Evolutionary conservation across 2,329 filamentous ascomycete genomes (phyloP).

Genomic region (Macroventuria anomochaeta): DNA sequence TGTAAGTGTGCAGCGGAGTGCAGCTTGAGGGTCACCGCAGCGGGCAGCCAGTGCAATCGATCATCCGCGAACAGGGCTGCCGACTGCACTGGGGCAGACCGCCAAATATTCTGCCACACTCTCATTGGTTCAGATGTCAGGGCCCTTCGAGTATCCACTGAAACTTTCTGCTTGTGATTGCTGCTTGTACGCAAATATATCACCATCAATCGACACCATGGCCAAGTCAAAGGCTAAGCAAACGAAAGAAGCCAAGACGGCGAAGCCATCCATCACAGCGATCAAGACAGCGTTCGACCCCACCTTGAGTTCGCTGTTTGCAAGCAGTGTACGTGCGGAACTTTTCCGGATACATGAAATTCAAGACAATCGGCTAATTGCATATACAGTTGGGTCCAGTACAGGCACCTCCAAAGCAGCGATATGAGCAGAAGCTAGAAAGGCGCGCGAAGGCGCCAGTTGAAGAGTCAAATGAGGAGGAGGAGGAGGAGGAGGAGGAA

Average conservation of each 20-base stretch:
- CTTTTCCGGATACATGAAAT: slow-evolving; percentile 1
- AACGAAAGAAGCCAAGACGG: slow-evolving; percentile 20
- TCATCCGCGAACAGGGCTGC: too few species aligned
- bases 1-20: slow-evolving; percentile 15
- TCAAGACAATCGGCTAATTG: slow-evolving; percentile 20
- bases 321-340: slow-evolving; percentile 46
- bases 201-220: slow-evolving; percentile 30
- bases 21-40: slow-evolving; percentile 13
- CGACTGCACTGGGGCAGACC: slow-evolving; percentile 5
- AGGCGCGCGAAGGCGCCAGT: slow-evolving; percentile 23
- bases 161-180: slow-evolving; percentile 38
- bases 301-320: slow-evolving; percentile 56
- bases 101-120: slow-evolving; percentile 9
- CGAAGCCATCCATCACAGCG: slow-evolving; percentile 30
- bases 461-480: slow-evolving; percentile 55
- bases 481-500: slow-evolving; percentile 56
- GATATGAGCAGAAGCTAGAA: slow-evolving; percentile 38
- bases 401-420: slow-evolving; percentile 50
- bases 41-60: too few species aligned
- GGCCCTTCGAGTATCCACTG: slow-evolving; percentile 25
- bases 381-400: slow-evolving; percentile 43
- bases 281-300: slow-evolving; percentile 52
- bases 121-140: slow-evolving; percentile 4
- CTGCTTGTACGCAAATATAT: slow-evolving; percentile 6
- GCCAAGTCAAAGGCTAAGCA: slow-evolving; percentile 42